These are phyloP conservation scores for Mortierella sp. DNA, from an alignment of 371 early-diverging fungal species.

Conservation along the genomic window DNA sequence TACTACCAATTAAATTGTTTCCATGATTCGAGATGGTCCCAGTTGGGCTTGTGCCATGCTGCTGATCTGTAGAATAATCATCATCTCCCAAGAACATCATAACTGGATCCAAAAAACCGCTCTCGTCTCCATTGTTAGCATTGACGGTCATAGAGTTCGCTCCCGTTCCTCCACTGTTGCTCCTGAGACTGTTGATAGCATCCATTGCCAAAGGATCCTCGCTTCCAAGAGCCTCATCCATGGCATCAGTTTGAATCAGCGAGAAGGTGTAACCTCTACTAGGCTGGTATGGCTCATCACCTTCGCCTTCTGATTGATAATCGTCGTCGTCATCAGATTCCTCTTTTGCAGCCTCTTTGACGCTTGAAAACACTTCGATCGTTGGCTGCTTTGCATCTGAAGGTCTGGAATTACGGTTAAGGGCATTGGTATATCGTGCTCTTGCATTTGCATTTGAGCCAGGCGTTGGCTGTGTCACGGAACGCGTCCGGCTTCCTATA, in stretches of 20 bases:
- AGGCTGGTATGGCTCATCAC: conserved; percentile 57
- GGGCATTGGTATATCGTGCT: conserved; percentile 33
- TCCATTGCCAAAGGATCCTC: conserved; percentile 59
- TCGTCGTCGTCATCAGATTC: conserved; percentile 73
- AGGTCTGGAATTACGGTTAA: conserved; percentile 23
- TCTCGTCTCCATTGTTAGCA: conserved; percentile 16
- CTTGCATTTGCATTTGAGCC: conserved; percentile 34
- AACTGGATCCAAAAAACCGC: conserved; percentile 27
- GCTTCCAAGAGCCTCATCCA: conserved; percentile 70
- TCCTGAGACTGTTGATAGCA: conserved; percentile 42
- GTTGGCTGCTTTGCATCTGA: conserved; percentile 58
- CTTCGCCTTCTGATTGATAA: conserved; percentile 59
- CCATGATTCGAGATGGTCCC: background rate
- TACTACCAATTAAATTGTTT: background rate
- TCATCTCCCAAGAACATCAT: conserved; percentile 56
- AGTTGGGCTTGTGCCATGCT: background rate
- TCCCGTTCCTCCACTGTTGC: conserved; percentile 4
- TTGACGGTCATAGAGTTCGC: conserved; percentile 4
- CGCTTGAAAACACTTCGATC: conserved; percentile 71
- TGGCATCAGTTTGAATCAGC: conserved; percentile 70
- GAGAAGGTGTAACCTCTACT: conserved; percentile 64
- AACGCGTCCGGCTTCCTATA: conserved; percentile 29
- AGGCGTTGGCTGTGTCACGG: conserved; percentile 44
- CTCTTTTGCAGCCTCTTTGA: conserved; percentile 69
- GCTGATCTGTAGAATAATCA: conserved; percentile 29